Conservation (phyloP, 768 basidiomycete species). For the Sistotremastrum niveocremeum region DNA sequence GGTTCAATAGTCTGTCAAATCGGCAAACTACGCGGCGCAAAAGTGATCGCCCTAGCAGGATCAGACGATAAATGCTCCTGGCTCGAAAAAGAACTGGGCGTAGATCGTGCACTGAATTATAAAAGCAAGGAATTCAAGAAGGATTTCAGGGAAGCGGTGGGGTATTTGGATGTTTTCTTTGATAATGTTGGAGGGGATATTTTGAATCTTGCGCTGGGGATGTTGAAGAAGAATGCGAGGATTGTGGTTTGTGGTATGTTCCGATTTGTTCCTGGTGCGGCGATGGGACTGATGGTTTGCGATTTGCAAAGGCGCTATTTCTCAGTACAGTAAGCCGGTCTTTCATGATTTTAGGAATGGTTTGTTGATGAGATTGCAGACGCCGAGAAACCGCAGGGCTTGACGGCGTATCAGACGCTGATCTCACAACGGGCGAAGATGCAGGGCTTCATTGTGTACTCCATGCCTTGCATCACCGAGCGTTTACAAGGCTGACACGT, state of each 20-base stretch:
- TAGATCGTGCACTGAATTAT: slow-evolving; percentile 78
- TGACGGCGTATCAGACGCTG: slow-evolving; percentile 52
- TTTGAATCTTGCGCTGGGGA: slow-evolving; percentile 60
- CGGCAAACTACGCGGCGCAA: slow-evolving; percentile 65
- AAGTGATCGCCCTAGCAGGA: slow-evolving; percentile 83
- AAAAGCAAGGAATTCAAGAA: slow-evolving; percentile 58
- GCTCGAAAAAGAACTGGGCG: slow-evolving; percentile 74
- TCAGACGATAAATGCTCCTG: slow-evolving; percentile 71
- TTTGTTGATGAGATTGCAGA: slow-evolving; percentile 24
- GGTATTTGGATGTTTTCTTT: slow-evolving; percentile 75
- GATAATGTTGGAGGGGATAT: slow-evolving; percentile 79
- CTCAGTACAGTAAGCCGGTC: slow-evolving; percentile 53
- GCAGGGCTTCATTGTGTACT: slow-evolving; percentile 73
- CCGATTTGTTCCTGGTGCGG: not conserved
- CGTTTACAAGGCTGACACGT: not conserved
- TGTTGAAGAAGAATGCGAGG: slow-evolving; percentile 66
- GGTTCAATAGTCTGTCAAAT: slow-evolving; percentile 78
- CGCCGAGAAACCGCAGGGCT: slow-evolving; percentile 42
- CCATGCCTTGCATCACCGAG: not conserved
- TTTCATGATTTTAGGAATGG: not conserved
- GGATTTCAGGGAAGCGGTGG: slow-evolving; percentile 57
- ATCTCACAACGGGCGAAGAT: slow-evolving; percentile 70
- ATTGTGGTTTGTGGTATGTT: slow-evolving; percentile 67
- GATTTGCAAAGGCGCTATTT: slow-evolving; percentile 53
- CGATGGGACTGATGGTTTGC: not conserved